Percentiles rank a stretch among this genome's conserved stretches.
Conservation (phyloP, 306 rosid genomes). For the Astragalus membranaceus region DNA sequence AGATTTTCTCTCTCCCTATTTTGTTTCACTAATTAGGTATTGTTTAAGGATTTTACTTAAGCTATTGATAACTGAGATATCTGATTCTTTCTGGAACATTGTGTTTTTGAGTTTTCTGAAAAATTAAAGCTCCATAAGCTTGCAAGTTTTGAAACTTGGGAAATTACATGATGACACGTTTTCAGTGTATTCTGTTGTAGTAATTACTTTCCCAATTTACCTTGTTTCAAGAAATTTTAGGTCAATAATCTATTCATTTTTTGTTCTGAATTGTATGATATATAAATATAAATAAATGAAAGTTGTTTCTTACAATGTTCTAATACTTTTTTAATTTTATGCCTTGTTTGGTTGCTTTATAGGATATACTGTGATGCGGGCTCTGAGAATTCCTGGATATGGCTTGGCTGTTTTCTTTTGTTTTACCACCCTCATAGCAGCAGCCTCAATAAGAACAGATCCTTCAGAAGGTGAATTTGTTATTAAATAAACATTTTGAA, state of each 20-base stretch:
- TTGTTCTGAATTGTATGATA: neutral
- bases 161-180: neutral
- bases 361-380: conserved; percentile 43
- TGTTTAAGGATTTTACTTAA: neutral
- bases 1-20: neutral
- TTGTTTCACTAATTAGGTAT: neutral
- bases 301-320: neutral
- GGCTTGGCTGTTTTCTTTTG: conserved; percentile 35
- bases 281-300: neutral
- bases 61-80: neutral
- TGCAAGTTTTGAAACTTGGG: neutral
- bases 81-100: neutral
- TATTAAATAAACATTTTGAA: neutral
- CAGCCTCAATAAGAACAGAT: conserved; percentile 36
- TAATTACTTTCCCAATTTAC: neutral
- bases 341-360: neutral
- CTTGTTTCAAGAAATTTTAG: neutral
- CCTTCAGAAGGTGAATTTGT: conserved; percentile 67
- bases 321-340: neutral
- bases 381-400: conserved; percentile 35
- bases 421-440: conserved; percentile 26
- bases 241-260: neutral
- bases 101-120: conserved; percentile 9
- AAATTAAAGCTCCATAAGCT: no score
- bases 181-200: neutral